Evolutionary conservation across 148 eudicot species (phyloP), one percentile per base, ranked within the genome.

Genomic region (Persicaria maculosa): DNA sequence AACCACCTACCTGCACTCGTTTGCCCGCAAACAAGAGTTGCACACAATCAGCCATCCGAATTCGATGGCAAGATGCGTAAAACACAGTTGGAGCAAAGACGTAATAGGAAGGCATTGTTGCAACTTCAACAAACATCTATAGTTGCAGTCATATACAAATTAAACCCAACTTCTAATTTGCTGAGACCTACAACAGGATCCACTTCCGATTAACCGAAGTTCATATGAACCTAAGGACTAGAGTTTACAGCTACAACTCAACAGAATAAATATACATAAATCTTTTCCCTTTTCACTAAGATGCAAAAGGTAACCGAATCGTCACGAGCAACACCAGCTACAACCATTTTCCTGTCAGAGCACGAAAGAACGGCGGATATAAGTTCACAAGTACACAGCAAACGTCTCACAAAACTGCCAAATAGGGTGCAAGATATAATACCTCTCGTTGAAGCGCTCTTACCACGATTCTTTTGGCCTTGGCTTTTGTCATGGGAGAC

Each of bases 401-500:
- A 48, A 47, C 15, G 73, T 16, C 11, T 9, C 8, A 47, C 47
- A 5, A 44, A 44, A 69, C 31, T 7, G 11, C 6, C 14, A 20
- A 43, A 47, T 11, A 67, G 12, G 16, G 8, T 14, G 17, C 50
- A 20, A 47, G 43, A 8, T 71, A 8, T 48, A 9, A 43, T 47
- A 71, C 50, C 52, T n/a, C 53, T 46, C 45, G 7, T 47, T 17
- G 73, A 17, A 3, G 36, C 54, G 2, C 31, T 71, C 43, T 6
- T 22, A 46, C 19, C 8, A 0, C 50, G 73, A 52, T 36, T 46
- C 54, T 48, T 47, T 19, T 71, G 73, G 53, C 73, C 78, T 82
- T 76, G 84, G 74, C 81, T 77, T 77, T 83, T 88, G 50, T 84
- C 91, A 68, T 87, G 85, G 8, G 88, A 80, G 79, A 77, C 76